phyloP scores from a whole-genome alignment of 2,329 filamentous ascomycete species.

The Alternaria sp. region DNA sequence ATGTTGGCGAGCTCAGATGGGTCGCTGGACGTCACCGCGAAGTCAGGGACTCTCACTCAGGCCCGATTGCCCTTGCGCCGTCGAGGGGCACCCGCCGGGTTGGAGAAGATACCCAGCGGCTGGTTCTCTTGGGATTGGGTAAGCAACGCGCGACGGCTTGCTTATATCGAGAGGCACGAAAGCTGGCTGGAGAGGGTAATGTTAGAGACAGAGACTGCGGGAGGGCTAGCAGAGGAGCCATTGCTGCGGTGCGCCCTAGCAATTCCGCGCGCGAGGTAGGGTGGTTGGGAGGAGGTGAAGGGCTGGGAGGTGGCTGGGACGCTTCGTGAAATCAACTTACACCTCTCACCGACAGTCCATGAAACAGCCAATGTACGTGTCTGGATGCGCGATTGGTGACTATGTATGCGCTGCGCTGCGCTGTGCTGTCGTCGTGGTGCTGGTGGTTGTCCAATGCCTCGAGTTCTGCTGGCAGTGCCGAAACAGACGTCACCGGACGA shows the following conservation, averaged over 20 bases:
- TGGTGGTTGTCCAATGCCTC: slow-evolving; percentile 17
- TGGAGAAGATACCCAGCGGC: slow-evolving; percentile 23
- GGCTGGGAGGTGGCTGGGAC: slow-evolving; percentile 31
- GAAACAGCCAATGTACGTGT: slow-evolving; percentile 10
- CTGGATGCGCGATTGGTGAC: slow-evolving; percentile 21
- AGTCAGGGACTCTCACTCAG: slow-evolving; percentile 14
- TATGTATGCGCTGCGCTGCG: slow-evolving; percentile 13
- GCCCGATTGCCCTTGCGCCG: slow-evolving; percentile 25
- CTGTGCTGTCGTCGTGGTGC: slow-evolving; percentile 13
- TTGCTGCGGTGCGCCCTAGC: slow-evolving; percentile 23
- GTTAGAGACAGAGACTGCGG: slow-evolving; percentile 31
- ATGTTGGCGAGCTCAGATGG: slow-evolving; percentile 36
- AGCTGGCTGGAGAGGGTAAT: slow-evolving; percentile 27
- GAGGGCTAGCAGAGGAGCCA: slow-evolving; percentile 31
- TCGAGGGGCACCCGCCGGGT: slow-evolving; percentile 28
- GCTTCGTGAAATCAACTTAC: slow-evolving; percentile 13
- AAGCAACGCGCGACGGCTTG: slow-evolving; percentile 19
- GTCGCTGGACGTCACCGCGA: slow-evolving; percentile 38
- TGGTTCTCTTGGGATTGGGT: slow-evolving; percentile 12
- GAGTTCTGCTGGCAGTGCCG: slow-evolving; percentile 16
- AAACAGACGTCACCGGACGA: slow-evolving; percentile 22
- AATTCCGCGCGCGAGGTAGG: slow-evolving; percentile 8
- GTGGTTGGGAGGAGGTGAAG: slow-evolving; percentile 14
- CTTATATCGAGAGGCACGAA: slow-evolving; percentile 25
- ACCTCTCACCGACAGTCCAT: slow-evolving; percentile 24